phyloP scores from a whole-genome alignment of 345 rosid species.

The Euphorbia pulcherrima region DNA sequence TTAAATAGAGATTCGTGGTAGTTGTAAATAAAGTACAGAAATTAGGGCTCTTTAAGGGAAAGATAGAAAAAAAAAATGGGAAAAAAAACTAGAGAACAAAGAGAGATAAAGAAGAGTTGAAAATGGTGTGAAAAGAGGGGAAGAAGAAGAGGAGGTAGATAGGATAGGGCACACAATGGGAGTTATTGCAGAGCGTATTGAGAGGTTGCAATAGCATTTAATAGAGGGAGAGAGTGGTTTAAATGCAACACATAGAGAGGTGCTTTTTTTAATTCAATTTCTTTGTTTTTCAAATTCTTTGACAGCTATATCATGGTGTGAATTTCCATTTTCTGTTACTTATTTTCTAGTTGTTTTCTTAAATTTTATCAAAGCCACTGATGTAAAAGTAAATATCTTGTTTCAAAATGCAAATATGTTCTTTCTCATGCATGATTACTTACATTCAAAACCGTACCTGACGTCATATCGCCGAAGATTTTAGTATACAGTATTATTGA shows the following conservation, averaged over 20 bases:
- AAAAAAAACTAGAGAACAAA: background rate
- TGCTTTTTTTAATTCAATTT: background rate
- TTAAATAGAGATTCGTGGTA: background rate
- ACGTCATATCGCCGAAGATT: too few species aligned
- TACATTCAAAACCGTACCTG: too few species aligned
- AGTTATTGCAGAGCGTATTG: slow-evolving; percentile 69
- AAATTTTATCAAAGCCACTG: too few species aligned
- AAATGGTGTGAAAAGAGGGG: slow-evolving; percentile 24
- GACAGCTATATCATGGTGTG: slow-evolving; percentile 5
- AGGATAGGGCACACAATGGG: slow-evolving; percentile 42
- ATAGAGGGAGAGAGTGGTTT: slow-evolving; percentile 43
- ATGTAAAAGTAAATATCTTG: too few species aligned
- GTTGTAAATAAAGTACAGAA: background rate
- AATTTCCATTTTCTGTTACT: background rate
- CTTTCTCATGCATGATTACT: too few species aligned
- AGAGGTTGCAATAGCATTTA: slow-evolving; percentile 72
- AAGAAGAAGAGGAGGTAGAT: slow-evolving; percentile 29
- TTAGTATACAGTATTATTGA: too few species aligned
- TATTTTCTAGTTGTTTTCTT: background rate
- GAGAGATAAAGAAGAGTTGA: slow-evolving; percentile 11
- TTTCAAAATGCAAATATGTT: too few species aligned
- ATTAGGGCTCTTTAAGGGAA: background rate
- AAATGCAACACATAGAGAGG: slow-evolving; percentile 30
- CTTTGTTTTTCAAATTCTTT: slow-evolving; percentile 10
- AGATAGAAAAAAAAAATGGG: too few species aligned